Conservation (phyloP, 495 filamentous ascomycete genomes). For the Aspergillus asperescens region DNA sequence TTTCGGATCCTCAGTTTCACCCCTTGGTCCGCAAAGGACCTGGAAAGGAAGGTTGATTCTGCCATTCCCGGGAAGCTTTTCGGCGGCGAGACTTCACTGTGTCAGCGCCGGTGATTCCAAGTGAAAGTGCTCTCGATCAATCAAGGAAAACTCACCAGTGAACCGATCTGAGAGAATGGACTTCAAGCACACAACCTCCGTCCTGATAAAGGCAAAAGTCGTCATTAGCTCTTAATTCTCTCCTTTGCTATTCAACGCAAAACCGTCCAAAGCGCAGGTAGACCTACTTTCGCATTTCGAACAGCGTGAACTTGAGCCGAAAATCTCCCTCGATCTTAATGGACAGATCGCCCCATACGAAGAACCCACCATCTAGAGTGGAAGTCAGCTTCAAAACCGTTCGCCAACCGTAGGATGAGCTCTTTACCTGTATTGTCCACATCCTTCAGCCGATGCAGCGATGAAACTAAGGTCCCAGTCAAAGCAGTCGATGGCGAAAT, state of each 20-base stretch:
- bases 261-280: not conserved
- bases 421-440: conserved; percentile 69
- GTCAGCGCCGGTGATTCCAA: conserved; percentile 14
- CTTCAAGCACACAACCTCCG: conserved; percentile 60
- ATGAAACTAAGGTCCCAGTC: conserved; percentile 81
- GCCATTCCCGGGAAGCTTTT: conserved; percentile 84
- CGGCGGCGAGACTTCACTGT: conserved; percentile 54
- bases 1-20: conserved; percentile 86
- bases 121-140: not conserved
- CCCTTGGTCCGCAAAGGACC: conserved; percentile 93
- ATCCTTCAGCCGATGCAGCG: conserved; percentile 88
- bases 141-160: conserved; percentile 51
- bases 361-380: conserved; percentile 79
- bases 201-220: conserved; percentile 19
- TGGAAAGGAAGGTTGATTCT: conserved; percentile 87
- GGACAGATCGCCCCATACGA: conserved; percentile 93
- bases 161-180: conserved; percentile 70
- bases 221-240: not conserved
- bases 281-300: conserved; percentile 71
- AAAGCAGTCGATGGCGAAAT: conserved; percentile 53
- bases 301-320: conserved; percentile 78
- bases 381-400: conserved; percentile 14
- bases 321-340: conserved; percentile 75
- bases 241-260: not conserved
- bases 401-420: conserved; percentile 12